These are phyloP conservation scores for Coemansia sp. DNA, from an alignment of 192 early-diverging fungal species.

Conservation along the genomic window DNA sequence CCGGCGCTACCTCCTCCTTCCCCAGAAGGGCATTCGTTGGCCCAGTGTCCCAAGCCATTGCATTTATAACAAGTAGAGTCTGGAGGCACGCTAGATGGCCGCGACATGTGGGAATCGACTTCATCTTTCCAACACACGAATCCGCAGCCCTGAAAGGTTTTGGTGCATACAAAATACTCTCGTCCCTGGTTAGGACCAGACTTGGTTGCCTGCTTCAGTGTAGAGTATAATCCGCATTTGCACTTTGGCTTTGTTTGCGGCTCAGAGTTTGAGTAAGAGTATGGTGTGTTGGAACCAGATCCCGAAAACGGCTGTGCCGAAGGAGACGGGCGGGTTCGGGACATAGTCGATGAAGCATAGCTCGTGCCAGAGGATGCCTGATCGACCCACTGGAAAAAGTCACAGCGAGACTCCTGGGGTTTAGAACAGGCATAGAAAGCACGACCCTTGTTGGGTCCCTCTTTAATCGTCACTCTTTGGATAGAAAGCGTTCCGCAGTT, in stretches of 20 bases:
- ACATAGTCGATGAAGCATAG: too few relatives aligned
- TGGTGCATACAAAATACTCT: slow-evolving; percentile 56
- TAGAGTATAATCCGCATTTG: slow-evolving; percentile 53
- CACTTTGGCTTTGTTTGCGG: slow-evolving; percentile 47
- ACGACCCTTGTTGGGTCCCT: slow-evolving; percentile 61
- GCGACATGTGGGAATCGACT: slow-evolving; percentile 17
- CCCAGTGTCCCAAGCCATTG: slow-evolving; percentile 40
- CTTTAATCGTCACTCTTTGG: slow-evolving; percentile 47
- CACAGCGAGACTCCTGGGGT: slow-evolving; percentile 42
- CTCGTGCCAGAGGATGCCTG: slow-evolving; percentile 18
- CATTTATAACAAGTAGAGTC: slow-evolving; percentile 41
- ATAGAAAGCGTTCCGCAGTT: slow-evolving; percentile 43
- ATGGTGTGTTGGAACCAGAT: not conserved
- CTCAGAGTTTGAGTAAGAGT: not conserved
- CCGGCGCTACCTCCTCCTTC: not conserved
- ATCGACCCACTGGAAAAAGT: slow-evolving; percentile 66
- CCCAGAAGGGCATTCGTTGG: slow-evolving; percentile 32
- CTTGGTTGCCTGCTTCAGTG: slow-evolving; percentile 12
- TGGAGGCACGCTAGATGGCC: not conserved
- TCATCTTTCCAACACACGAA: slow-evolving; percentile 48
- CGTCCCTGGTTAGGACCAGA: slow-evolving; percentile 53
- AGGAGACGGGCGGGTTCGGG: not conserved
- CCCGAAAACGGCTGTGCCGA: slow-evolving; percentile 2
- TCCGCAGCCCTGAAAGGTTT: slow-evolving; percentile 36
- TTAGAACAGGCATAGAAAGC: slow-evolving; percentile 56